Evolutionary conservation across 2,329 filamentous ascomycete species (phyloP).

Genomic region (Fusarium albosuccineum): DNA sequence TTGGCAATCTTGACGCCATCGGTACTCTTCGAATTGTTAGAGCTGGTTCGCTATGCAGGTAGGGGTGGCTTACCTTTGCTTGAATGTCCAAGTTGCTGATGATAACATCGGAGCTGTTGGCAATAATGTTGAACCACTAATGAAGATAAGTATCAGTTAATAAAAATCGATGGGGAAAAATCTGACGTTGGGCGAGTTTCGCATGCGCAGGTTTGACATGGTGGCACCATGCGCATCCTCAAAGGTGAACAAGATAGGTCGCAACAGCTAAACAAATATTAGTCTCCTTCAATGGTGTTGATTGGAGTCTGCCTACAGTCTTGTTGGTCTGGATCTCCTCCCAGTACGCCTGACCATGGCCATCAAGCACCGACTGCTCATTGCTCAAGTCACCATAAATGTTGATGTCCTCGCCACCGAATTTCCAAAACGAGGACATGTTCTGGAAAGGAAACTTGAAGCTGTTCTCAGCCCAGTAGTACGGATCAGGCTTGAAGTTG

Average conservation of each 20-base stretch:
- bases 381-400: conserved; percentile 76
- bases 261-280: conserved; percentile 35
- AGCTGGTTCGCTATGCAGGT: rapidly evolving
- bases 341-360: conserved; percentile 43
- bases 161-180: no score
- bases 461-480: conserved; percentile 75
- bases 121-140: conserved; percentile 67
- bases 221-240: conserved; percentile 60
- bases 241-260: conserved; percentile 41
- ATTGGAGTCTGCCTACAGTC: conserved; percentile 63
- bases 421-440: conserved; percentile 59
- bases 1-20: conserved; percentile 57
- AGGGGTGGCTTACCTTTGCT: conserved; percentile 55
- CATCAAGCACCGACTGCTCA: conserved; percentile 74
- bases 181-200: conserved; percentile 63
- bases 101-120: conserved; percentile 74
- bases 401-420: conserved; percentile 62
- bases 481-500: conserved; percentile 74
- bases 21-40: conserved; percentile 27
- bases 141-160: background rate
- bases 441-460: conserved; percentile 77
- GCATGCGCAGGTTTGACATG: conserved; percentile 70
- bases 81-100: conserved; percentile 72
- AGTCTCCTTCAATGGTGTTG: conserved; percentile 54
- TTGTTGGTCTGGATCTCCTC: conserved; percentile 36